Percentiles rank a stretch among this genome's conserved stretches.
phyloP scores from a whole-genome alignment of 2,329 filamentous ascomycete genomes.

The Beauveria sp. region DNA sequence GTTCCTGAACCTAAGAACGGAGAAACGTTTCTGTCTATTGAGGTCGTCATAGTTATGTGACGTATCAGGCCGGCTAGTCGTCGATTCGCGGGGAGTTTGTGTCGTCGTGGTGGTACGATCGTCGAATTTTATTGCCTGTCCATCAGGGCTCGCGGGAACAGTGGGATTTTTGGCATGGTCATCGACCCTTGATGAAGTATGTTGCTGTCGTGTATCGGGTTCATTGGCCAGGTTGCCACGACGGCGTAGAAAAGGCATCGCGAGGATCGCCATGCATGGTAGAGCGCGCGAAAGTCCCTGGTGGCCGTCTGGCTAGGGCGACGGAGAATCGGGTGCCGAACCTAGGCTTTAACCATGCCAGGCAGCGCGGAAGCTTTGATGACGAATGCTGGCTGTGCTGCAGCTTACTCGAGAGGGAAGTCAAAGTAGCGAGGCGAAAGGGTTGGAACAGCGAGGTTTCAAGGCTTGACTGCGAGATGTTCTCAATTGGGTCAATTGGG shows the following conservation, averaged over 20 bases:
- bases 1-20: constrained; percentile 77
- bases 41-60: constrained; percentile 48
- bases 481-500: not conserved
- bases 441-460: not conserved
- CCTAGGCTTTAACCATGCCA: not conserved
- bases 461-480: not conserved
- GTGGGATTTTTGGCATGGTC: not conserved
- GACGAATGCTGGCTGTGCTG: not conserved
- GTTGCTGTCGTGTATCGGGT: constrained; percentile 46
- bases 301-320: constrained; percentile 8
- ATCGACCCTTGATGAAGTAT: not conserved
- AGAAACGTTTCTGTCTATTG: constrained; percentile 53
- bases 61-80: constrained; percentile 32
- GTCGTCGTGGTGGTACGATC: constrained; percentile 17
- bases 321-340: not conserved
- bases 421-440: not conserved
- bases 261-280: constrained; percentile 32
- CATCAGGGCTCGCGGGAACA: constrained; percentile 9
- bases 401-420: not conserved
- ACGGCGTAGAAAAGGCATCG: constrained; percentile 55
- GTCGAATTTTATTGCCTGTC: constrained; percentile 6
- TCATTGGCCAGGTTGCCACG: constrained; percentile 54
- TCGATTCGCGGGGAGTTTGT: constrained; percentile 18
- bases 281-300: constrained; percentile 14
- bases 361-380: not conserved